These are phyloP conservation scores for Trichosanthes truncata DNA, from an alignment of 306 rosid genomes.

Conservation along the genomic window DNA sequence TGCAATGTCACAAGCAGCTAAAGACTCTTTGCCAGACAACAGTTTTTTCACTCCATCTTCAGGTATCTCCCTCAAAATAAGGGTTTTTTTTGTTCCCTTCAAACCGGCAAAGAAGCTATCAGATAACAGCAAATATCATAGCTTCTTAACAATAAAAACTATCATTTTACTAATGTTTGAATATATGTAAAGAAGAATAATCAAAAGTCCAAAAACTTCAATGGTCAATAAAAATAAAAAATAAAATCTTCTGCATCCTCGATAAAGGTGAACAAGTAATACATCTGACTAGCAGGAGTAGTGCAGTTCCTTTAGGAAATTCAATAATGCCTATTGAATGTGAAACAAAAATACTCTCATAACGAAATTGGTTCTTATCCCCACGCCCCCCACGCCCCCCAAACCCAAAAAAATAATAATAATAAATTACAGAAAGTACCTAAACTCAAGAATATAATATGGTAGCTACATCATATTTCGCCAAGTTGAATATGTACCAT, in stretches of 20 bases:
- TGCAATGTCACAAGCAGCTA: slow-evolving; percentile 90
- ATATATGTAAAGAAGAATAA: background rate
- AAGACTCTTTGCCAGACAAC: slow-evolving; percentile 67
- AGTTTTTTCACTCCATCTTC: slow-evolving; percentile 62
- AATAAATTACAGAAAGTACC: background rate
- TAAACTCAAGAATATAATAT: background rate
- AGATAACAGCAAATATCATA: background rate
- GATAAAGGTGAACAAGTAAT: background rate
- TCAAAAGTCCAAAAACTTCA: background rate
- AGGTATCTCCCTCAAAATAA: slow-evolving; percentile 79
- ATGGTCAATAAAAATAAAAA: background rate
- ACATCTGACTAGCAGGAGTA: background rate
- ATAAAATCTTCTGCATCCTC: background rate
- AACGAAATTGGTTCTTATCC: background rate
- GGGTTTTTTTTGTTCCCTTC: slow-evolving; percentile 63
- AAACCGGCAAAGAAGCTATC: slow-evolving; percentile 5
- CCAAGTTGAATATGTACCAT: background rate
- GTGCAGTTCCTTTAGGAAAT: background rate
- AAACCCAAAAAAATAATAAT: no score
- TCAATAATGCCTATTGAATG: background rate
- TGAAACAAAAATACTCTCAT: background rate
- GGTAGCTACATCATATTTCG: background rate
- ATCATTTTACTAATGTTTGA: background rate
- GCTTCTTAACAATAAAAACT: background rate
- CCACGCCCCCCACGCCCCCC: no score